Evolutionary conservation across 768 basidiomycete genomes (phyloP).

Genomic region (Terana coerulea): DNA sequence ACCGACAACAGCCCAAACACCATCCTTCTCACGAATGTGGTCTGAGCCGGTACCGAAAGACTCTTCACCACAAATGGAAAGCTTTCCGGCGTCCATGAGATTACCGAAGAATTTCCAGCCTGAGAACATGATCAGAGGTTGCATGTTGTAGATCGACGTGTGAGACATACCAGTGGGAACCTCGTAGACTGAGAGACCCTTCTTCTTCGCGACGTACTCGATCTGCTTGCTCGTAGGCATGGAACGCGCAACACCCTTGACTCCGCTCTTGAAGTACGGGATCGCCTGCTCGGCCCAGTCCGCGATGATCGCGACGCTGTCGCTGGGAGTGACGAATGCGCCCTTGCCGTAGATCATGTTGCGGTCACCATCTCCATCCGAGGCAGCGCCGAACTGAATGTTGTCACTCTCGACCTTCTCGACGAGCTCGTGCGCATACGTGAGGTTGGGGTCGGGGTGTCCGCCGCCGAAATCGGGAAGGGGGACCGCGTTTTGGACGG

Average conservation of each 20-base stretch:
- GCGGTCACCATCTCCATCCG: constrained; percentile 95
- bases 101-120: constrained; percentile 99
- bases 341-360: constrained; percentile 99
- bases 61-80: constrained; percentile 99
- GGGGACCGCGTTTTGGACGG: constrained; percentile 88
- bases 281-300: constrained; percentile 87
- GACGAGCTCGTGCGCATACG: constrained; percentile 93
- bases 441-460: constrained; percentile 98
- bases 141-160: not conserved
- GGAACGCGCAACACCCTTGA: constrained; percentile 93
- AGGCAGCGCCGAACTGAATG: constrained; percentile 93
- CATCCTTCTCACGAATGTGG: constrained; percentile 99
- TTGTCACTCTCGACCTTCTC: constrained; percentile 83
- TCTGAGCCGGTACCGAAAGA: constrained; percentile 99
- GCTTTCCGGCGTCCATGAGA: constrained; percentile 96
- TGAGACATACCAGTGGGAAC: constrained; percentile 81
- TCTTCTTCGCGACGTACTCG: constrained; percentile 92
- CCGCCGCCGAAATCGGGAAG: constrained; percentile 96
- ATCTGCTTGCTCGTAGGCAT: constrained; percentile 99
- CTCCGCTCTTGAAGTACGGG: constrained; percentile 89
- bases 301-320: constrained; percentile 98
- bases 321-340: constrained; percentile 96
- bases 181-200: constrained; percentile 90
- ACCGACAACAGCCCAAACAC: constrained; percentile 96
- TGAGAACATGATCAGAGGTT: constrained; percentile 25